Evolutionary conservation across 2,329 filamentous ascomycete genomes (phyloP).

Genomic region (Cadophora sp.): DNA sequence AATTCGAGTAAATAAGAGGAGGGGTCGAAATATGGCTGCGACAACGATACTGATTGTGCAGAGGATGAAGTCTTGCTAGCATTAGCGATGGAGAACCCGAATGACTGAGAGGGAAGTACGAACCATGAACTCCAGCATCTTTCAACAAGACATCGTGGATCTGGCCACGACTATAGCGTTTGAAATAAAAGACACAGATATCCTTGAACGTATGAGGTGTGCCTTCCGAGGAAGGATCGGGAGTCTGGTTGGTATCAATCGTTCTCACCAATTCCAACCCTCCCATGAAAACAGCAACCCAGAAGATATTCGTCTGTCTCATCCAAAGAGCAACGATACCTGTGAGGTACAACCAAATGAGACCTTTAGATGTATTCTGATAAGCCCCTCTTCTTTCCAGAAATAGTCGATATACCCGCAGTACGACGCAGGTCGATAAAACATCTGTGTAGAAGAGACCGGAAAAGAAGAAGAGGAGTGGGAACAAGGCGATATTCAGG

Average conservation of each 20-base stretch:
- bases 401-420: slow-evolving; percentile 70
- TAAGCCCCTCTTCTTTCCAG: slow-evolving; percentile 46
- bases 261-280: slow-evolving; percentile 62
- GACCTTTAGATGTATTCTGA: slow-evolving; percentile 27
- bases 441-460: slow-evolving; percentile 95
- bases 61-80: slow-evolving; percentile 58
- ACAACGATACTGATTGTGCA: slow-evolving; percentile 69
- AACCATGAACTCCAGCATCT: slow-evolving; percentile 58
- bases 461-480: slow-evolving; percentile 94
- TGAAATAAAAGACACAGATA: slow-evolving; percentile 20
- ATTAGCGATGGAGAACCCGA: slow-evolving; percentile 18
- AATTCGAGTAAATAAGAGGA: slow-evolving; percentile 54
- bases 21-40: slow-evolving; percentile 59
- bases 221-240: slow-evolving; percentile 13
- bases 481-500: slow-evolving; percentile 84
- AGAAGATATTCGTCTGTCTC: slow-evolving; percentile 96
- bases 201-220: slow-evolving; percentile 27
- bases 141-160: slow-evolving; percentile 62
- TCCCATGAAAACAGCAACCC: slow-evolving; percentile 82
- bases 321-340: slow-evolving; percentile 76
- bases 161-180: slow-evolving; percentile 53
- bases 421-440: slow-evolving; percentile 76
- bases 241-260: slow-evolving; percentile 52
- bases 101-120: not conserved
- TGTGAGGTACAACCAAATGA: slow-evolving; percentile 52